Percentiles rank a stretch among this genome's conserved stretches.
These are phyloP conservation scores for Zygosaccharomyces pseudorouxii DNA, from an alignment of 805 yeast genomes.

Conservation along the genomic window DNA sequence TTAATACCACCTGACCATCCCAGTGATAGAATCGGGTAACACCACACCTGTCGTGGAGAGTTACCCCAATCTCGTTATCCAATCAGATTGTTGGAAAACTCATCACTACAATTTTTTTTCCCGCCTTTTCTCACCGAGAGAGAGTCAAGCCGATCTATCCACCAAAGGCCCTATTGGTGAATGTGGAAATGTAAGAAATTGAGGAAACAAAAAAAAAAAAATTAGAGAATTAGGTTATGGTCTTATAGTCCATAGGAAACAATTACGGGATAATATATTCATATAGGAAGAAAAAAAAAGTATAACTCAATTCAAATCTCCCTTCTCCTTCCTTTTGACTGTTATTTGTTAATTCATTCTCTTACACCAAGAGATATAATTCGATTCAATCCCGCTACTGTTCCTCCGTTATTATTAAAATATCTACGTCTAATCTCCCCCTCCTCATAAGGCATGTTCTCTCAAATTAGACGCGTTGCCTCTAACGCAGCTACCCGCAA, in stretches of 20 bases:
- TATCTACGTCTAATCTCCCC: conserved; percentile 1
- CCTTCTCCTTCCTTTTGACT: neutral
- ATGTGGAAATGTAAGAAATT: neutral
- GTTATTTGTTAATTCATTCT: neutral
- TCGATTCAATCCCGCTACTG: neutral
- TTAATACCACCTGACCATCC: too few relatives aligned
- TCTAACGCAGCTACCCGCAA: conserved; percentile 37
- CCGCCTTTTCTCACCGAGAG: neutral
- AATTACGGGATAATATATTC: neutral
- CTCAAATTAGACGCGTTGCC: conserved; percentile 7
- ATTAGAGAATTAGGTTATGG: neutral
- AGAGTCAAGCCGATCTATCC: conserved; percentile 4
- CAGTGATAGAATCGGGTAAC: too few relatives aligned
- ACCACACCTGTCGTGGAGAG: neutral
- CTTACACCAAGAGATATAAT: too few relatives aligned
- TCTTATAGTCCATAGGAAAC: neutral
- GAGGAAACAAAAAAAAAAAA: conserved; percentile 2
- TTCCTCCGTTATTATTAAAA: neutral
- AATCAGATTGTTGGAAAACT: conserved; percentile 5
- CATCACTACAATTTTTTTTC: conserved; percentile 1
- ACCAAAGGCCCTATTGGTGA: conserved; percentile 1
- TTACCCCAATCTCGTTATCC: neutral
- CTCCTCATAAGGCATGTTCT: conserved; percentile 27
- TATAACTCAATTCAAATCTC: too few relatives aligned
- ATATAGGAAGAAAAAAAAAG: too few relatives aligned